These are phyloP conservation scores for Sporisorium graminicola DNA, from an alignment of 1,284 basidiomycete species.

Conservation along the genomic window DNA sequence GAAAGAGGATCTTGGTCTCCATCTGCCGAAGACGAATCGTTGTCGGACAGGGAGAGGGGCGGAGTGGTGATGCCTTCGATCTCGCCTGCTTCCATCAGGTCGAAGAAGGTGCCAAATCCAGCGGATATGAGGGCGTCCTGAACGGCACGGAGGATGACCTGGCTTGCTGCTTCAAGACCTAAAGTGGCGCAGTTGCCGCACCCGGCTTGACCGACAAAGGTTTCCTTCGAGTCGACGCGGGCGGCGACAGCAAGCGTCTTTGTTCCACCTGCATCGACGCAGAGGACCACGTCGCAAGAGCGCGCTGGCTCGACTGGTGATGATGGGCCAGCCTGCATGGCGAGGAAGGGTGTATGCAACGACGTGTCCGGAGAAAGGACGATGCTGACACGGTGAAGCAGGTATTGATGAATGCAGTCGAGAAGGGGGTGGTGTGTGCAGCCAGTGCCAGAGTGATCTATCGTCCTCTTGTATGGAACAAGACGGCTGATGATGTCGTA, in stretches of 20 bases:
- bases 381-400: background rate
- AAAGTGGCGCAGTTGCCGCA: conserved; percentile 52
- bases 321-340: conserved; percentile 35
- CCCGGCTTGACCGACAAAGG: conserved; percentile 43
- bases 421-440: background rate
- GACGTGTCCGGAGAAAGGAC: background rate
- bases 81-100: conserved; percentile 47
- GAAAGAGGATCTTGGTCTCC: conserved; percentile 16
- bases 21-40: conserved; percentile 35
- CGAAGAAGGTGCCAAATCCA: conserved; percentile 47
- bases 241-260: conserved; percentile 51
- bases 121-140: conserved; percentile 37
- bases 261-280: conserved; percentile 52
- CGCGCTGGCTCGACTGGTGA: conserved; percentile 11
- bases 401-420: background rate
- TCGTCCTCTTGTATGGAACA: background rate
- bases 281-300: conserved; percentile 39
- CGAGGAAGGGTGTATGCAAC: background rate
- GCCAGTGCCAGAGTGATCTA: background rate
- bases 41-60: conserved; percentile 42
- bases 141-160: conserved; percentile 45
- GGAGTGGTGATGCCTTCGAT: conserved; percentile 48
- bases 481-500: background rate
- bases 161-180: conserved; percentile 41
- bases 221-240: conserved; percentile 25